These are phyloP conservation scores for Hygrophoropsis aurantiaca DNA, from an alignment of 768 basidiomycete genomes.

Conservation along the genomic window DNA sequence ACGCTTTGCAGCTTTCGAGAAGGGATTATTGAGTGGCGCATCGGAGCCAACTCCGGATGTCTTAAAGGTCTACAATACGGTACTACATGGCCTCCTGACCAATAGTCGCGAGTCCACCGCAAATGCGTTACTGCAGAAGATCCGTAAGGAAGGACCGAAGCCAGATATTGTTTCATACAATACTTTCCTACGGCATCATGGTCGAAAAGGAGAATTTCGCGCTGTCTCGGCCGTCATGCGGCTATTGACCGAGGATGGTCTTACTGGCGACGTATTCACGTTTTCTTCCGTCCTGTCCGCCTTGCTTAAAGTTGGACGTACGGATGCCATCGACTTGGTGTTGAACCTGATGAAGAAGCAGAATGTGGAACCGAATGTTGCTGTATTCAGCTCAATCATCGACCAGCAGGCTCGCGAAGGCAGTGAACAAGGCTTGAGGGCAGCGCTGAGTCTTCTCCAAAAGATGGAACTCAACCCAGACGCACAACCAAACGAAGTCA, in stretches of 20 bases:
- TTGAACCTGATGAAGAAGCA: slow-evolving; percentile 75
- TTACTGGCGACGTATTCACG: slow-evolving; percentile 79
- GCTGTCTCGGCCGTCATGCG: slow-evolving; percentile 57
- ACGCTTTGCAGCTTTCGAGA: slow-evolving; percentile 52
- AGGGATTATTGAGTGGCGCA: slow-evolving; percentile 11
- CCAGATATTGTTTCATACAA: slow-evolving; percentile 82
- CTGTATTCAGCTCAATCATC: slow-evolving; percentile 80
- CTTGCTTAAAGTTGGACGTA: slow-evolving; percentile 63
- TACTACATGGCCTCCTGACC: slow-evolving; percentile 64
- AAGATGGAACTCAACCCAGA: slow-evolving; percentile 67
- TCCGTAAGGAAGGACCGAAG: slow-evolving; percentile 52
- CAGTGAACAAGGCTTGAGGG: slow-evolving; percentile 50
- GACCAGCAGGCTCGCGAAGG: slow-evolving; percentile 65
- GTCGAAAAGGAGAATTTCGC: slow-evolving; percentile 61
- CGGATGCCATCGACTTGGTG: slow-evolving; percentile 65
- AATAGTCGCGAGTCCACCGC: slow-evolving; percentile 40
- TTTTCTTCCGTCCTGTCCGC: slow-evolving; percentile 86
- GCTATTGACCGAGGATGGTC: slow-evolving; percentile 48
- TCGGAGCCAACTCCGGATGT: slow-evolving; percentile 26
- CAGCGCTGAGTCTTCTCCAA: slow-evolving; percentile 67
- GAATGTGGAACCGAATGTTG: slow-evolving; percentile 70
- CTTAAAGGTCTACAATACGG: slow-evolving; percentile 69
- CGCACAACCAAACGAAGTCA: slow-evolving; percentile 68
- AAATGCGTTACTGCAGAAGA: slow-evolving; percentile 38
- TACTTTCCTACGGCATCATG: slow-evolving; percentile 70